Evolutionary conservation across 805 yeast genomes (phyloP).

Genomic region (Ogataea zsoltii): DNA sequence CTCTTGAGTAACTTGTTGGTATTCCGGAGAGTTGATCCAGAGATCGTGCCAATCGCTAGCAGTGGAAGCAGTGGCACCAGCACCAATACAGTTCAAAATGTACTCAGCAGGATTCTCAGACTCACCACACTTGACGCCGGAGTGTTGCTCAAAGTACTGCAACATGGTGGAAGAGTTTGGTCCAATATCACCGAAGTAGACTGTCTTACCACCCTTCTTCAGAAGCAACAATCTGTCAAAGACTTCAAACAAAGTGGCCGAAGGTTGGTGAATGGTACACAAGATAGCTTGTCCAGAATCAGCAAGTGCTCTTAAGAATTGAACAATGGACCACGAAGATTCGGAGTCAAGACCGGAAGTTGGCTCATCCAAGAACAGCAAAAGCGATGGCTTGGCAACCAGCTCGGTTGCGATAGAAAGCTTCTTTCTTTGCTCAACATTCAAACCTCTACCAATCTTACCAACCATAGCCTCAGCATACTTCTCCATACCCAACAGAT

Average conservation of each 20-base stretch:
- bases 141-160: conserved; percentile 46
- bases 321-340: conserved; percentile 58
- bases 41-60: conserved; percentile 62
- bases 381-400: conserved; percentile 53
- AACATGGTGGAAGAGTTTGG: conserved; percentile 44
- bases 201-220: conserved; percentile 54
- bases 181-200: conserved; percentile 55
- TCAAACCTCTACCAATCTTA: conserved; percentile 47
- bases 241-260: conserved; percentile 45
- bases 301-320: conserved; percentile 49
- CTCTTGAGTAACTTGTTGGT: conserved; percentile 29
- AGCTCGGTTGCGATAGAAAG: conserved; percentile 56
- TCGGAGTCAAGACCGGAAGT: conserved; percentile 60
- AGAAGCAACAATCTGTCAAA: conserved; percentile 45
- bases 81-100: conserved; percentile 73
- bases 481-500: conserved; percentile 41
- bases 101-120: conserved; percentile 77
- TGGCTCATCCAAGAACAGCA: conserved; percentile 59
- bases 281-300: conserved; percentile 55
- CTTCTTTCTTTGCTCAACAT: conserved; percentile 55
- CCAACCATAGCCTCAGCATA: conserved; percentile 55
- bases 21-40: conserved; percentile 50
- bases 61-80: conserved; percentile 72
- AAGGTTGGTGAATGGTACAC: conserved; percentile 57
- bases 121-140: conserved; percentile 66